Evolutionary conservation across 2,329 filamentous ascomycete species (phyloP), one percentile per base, ranked within the genome.

Genomic region (Parastagonospora nodorum): DNA sequence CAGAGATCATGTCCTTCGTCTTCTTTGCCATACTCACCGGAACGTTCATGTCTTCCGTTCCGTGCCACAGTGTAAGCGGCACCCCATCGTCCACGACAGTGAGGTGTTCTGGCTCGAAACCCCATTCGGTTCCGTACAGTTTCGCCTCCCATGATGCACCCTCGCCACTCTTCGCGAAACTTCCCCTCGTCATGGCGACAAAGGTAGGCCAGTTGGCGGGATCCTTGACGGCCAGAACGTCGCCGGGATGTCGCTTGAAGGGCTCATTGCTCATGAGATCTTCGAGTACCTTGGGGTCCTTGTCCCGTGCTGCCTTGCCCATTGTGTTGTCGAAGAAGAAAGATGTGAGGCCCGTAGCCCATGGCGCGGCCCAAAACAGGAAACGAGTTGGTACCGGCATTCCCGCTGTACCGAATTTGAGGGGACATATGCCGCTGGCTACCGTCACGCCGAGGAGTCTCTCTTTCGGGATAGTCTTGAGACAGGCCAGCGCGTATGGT

Each of bases 401-500:
- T 29, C 67, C 63, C 11, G 55, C 50, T 14, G 64, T 66, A 4
- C 70, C 63, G 14, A 64, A 48, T 24, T 61, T 55, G 4, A 57
- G 37, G 2, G 68, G 64, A 42, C 66, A 70, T 15, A 68, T 41
- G 1, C 64, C 66, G 9, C 62, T 62, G 27, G 67, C 59, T 10
- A 71, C 51, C 1, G 57, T 60, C 7, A 48, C 67, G 11, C 62
- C 66, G 9, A 63, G 40, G 5, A 71, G 43, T 5, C 67, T 57
- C 12, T 60, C 57, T 24, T 50, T 58, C 7, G 75, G 70, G 12
- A 81, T 58, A 4, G 55, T 51, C 36, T 72, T 67, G 10, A 78
- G 72, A 55, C 78, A 82, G 16, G 78, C 79, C 9, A 81, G 60
- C 2, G 74, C 73, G 56, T 78, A 81, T 1, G 79, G 77, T 2